phyloP scores from a whole-genome alignment of 345 rosid genomes.

The Carallia brachiata region DNA sequence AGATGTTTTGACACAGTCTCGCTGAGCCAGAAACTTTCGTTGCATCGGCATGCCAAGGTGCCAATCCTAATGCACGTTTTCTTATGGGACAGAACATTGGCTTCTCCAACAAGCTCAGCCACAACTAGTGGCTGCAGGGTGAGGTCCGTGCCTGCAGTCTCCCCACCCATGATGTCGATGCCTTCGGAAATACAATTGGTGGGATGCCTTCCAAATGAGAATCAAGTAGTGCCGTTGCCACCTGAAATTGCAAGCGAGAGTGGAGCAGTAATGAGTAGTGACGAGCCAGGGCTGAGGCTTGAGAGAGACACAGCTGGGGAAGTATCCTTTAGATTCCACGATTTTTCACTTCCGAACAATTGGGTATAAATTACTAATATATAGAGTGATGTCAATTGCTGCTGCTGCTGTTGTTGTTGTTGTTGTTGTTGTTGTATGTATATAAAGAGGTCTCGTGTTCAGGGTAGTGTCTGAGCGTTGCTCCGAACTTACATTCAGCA shows the following conservation, averaged over 20 bases:
- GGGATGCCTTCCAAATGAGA: slow-evolving; percentile 50
- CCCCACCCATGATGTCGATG: slow-evolving; percentile 34
- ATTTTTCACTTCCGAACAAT: slow-evolving; percentile 61
- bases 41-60: slow-evolving; percentile 81
- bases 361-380: slow-evolving; percentile 39
- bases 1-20: slow-evolving; percentile 84
- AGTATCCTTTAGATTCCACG: slow-evolving; percentile 76
- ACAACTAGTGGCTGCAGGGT: slow-evolving; percentile 16
- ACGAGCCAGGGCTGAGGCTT: slow-evolving; percentile 31
- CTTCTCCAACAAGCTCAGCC: slow-evolving; percentile 21
- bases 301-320: slow-evolving; percentile 74
- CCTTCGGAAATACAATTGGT: slow-evolving; percentile 33
- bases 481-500: too few relatives aligned
- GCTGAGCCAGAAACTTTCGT: slow-evolving; percentile 84
- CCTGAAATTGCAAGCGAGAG: slow-evolving; percentile 26
- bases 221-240: slow-evolving; percentile 61
- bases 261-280: slow-evolving; percentile 1
- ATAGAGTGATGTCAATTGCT: background rate
- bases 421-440: slow-evolving; percentile 1
- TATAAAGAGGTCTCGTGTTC: background rate
- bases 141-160: slow-evolving; percentile 14
- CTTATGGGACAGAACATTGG: slow-evolving; percentile 52
- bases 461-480: too few relatives aligned
- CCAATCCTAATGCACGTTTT: slow-evolving; percentile 66
- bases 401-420: background rate